Base-by-base conservation (phyloP, 805 yeast species). In the Yarrowia bubula region DNA sequence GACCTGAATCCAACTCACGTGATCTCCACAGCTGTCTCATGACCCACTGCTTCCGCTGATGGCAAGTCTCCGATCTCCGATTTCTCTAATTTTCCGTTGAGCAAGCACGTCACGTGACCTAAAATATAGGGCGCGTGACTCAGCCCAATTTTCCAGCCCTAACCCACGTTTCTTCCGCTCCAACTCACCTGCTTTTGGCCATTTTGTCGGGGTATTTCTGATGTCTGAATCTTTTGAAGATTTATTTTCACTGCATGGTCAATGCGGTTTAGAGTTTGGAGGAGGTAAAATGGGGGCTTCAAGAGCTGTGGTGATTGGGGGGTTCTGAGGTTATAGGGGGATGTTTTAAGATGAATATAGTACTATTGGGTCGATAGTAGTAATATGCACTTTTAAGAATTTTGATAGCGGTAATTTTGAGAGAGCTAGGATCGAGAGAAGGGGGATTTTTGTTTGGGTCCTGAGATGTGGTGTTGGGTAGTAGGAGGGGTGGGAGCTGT, bases 171-270 rank as follows among this genome's bases (percentile, higher is more conserved):
- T 31, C 2, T 17, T 4, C n/a, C 14, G 7, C 11, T 33, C 33
- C 17, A 13, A 58, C 64, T 43, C 51, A 58, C 64, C 64, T 43
- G 51, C 64, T 58, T 43, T 58, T 58, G 3, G 64, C 64, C 64
- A 58, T 58, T 57, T 42, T 58, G 13, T 18, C 32, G 53, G 8
- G 14, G 32, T 32, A 14, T 48, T 18, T 17, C 11, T 1, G 8
- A 17, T 33, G 3, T 17, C 18, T 15, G 13, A 48, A 18, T 6
- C 33, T 18, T 18, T 32, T 39, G 15, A 48, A 35, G 55, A 48
- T 35, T 35, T 35, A 58, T 58, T 43, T 39, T 18, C 10, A 1
- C n/a, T 50, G 57, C 57, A 37, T 50, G 32, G 8, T 22, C 4
- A 6, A 35, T 50, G 57, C 42, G 35, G 46, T 18, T 42, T 42